Evolutionary conservation across 139 green algal species (phyloP).

Genomic region (Raphidocelis subcapitata): DNA sequence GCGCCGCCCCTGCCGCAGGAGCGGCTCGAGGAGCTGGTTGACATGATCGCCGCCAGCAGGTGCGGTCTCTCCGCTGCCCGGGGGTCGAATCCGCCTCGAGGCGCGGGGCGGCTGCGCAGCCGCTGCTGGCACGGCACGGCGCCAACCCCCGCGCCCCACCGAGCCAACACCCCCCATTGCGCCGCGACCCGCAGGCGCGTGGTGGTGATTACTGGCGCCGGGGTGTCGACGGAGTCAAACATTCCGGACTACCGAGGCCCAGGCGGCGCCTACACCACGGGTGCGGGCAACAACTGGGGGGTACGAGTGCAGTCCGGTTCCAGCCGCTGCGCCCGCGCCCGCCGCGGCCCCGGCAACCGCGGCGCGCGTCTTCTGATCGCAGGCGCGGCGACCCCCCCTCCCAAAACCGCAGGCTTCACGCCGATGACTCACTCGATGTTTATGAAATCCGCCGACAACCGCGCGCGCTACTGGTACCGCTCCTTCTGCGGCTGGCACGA

Average conservation of each 20-base stretch:
- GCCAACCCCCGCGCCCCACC: too few species aligned
- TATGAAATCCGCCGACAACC: slow-evolving; percentile 55
- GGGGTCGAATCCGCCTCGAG: too few species aligned
- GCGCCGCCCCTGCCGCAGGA: slow-evolving; percentile 30
- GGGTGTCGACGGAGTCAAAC: slow-evolving; percentile 74
- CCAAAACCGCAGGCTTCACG: slow-evolving; percentile 71
- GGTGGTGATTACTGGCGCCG: slow-evolving; percentile 54
- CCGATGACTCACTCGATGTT: slow-evolving; percentile 97
- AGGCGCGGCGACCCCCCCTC: not conserved
- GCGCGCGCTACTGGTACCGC: slow-evolving; percentile 88
- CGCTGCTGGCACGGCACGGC: too few species aligned
- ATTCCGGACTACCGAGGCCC: slow-evolving; percentile 94
- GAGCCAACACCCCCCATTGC: too few species aligned
- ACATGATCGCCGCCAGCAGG: slow-evolving; percentile 28
- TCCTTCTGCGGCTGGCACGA: slow-evolving; percentile 82
- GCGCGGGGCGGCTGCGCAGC: too few species aligned
- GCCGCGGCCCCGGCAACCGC: too few species aligned
- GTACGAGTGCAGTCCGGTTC: not conserved
- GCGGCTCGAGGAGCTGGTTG: slow-evolving; percentile 49
- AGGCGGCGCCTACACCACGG: slow-evolving; percentile 82
- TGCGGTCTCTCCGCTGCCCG: too few species aligned
- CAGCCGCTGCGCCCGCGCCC: too few species aligned
- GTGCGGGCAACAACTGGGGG: not conserved
- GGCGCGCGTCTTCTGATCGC: too few species aligned
- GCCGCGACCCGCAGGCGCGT: not conserved